These are phyloP conservation scores for Coemansia sp. DNA, from an alignment of 371 early-diverging fungal genomes.

Conservation along the genomic window DNA sequence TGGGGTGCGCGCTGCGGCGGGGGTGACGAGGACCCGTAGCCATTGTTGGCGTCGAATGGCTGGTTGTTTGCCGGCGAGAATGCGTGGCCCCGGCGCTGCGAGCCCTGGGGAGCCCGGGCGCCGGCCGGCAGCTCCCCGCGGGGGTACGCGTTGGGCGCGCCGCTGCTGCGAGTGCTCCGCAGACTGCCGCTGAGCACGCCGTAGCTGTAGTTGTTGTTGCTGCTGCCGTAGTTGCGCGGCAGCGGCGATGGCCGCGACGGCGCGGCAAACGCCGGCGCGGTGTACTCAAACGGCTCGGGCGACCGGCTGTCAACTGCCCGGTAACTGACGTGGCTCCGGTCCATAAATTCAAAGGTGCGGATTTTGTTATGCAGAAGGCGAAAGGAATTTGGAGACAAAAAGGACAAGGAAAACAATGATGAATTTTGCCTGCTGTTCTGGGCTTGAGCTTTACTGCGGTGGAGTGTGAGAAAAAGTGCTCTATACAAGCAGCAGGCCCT, in stretches of 20 bases:
- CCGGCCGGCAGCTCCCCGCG: not conserved
- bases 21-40: slow-evolving; percentile 6
- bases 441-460: not conserved
- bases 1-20: slow-evolving; percentile 17
- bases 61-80: not conserved
- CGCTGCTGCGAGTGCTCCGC: slow-evolving; percentile 38
- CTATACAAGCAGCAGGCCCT: slow-evolving; percentile 27
- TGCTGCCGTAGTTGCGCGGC: slow-evolving; percentile 6
- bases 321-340: too few relatives aligned
- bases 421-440: too few relatives aligned
- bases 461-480: not conserved
- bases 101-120: slow-evolving; percentile 6
- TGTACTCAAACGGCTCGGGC: slow-evolving; percentile 13
- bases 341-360: too few relatives aligned
- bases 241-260: slow-evolving; percentile 8
- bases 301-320: slow-evolving; percentile 3
- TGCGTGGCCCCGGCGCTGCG: slow-evolving; percentile 9
- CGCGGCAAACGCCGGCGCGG: slow-evolving; percentile 2
- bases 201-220: slow-evolving; percentile 10
- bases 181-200: slow-evolving; percentile 28
- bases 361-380: too few relatives aligned
- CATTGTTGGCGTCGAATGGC: slow-evolving; percentile 1
- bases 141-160: slow-evolving; percentile 7
- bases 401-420: too few relatives aligned
- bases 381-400: too few relatives aligned